A percentile compares a stretch with the other conserved stretches of the same genome.
phyloP scores from a whole-genome alignment of 176 grass and related monocot genomes.

The Urochloa ruziziensis region DNA sequence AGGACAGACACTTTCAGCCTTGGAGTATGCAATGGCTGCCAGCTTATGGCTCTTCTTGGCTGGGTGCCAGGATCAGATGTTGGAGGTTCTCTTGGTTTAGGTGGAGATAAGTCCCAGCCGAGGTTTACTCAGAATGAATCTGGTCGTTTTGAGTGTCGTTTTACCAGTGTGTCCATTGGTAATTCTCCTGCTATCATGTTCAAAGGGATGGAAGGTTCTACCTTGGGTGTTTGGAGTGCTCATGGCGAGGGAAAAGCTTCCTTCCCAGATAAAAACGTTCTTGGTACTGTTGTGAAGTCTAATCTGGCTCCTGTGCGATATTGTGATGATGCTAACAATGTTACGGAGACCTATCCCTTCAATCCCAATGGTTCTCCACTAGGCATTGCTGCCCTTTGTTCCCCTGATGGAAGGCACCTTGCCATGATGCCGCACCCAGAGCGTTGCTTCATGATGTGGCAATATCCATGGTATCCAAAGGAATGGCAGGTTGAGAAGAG shows the following conservation, averaged over 20 bases:
- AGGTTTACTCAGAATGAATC: slow-evolving; percentile 98
- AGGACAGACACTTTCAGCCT: slow-evolving; percentile 84
- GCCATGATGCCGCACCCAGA: slow-evolving; percentile 98
- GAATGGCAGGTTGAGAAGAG: slow-evolving; percentile 77
- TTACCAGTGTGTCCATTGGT: slow-evolving; percentile 68
- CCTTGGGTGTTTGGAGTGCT: slow-evolving; percentile 78
- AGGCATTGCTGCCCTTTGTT: slow-evolving; percentile 81
- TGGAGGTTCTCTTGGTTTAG: slow-evolving; percentile 53
- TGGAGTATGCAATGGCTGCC: slow-evolving; percentile 94
- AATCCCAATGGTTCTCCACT: slow-evolving; percentile 94
- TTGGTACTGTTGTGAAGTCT: slow-evolving; percentile 53
- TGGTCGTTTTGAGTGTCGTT: slow-evolving; percentile 75
- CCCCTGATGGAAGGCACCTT: slow-evolving; percentile 84
- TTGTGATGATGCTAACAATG: slow-evolving; percentile 66
- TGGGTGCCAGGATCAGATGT: slow-evolving; percentile 78
- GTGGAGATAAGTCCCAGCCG: slow-evolving; percentile 76
- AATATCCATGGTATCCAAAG: slow-evolving; percentile 92
- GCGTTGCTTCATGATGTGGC: slow-evolving; percentile 98
- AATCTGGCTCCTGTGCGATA: slow-evolving; percentile 75
- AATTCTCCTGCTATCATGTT: slow-evolving; percentile 84
- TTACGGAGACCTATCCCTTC: slow-evolving; percentile 81
- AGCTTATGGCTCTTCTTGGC: slow-evolving; percentile 95
- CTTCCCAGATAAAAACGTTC: slow-evolving; percentile 64
- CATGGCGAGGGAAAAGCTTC: slow-evolving; percentile 83
- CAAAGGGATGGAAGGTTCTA: slow-evolving; percentile 88